Evolutionary conservation across 768 basidiomycete genomes (phyloP).

Genomic region (Termitomyces sp.): DNA sequence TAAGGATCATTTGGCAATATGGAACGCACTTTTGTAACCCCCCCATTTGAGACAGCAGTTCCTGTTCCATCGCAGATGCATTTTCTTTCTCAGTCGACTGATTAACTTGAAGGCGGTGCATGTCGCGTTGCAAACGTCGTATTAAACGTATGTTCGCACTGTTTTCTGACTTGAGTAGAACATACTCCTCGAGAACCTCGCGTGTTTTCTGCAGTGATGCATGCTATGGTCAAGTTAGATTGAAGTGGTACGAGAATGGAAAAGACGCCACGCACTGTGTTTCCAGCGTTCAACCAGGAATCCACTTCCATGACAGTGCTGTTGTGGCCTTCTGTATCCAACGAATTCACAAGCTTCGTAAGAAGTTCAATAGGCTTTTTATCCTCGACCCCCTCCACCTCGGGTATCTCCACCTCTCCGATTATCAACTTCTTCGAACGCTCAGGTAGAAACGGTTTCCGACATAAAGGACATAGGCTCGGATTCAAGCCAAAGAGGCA

Average conservation of each 20-base stretch:
- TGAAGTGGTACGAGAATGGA: neutral
- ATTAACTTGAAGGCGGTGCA: constrained; percentile 23
- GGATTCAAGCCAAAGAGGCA: constrained; percentile 14
- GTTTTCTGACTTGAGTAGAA: constrained; percentile 29
- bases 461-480: constrained; percentile 16
- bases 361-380: constrained; percentile 33
- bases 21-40: constrained; percentile 28
- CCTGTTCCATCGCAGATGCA: constrained; percentile 31
- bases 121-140: constrained; percentile 26
- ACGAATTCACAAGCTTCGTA: constrained; percentile 32
- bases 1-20: neutral
- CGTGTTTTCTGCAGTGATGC: constrained; percentile 28
- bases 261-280: constrained; percentile 29
- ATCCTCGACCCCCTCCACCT: constrained; percentile 30
- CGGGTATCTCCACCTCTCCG: constrained; percentile 23
- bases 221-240: constrained; percentile 12
- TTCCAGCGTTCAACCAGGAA: constrained; percentile 46
- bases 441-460: constrained; percentile 15
- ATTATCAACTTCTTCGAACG: constrained; percentile 19
- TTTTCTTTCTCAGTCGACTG: constrained; percentile 29
- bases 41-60: constrained; percentile 26
- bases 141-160: constrained; percentile 26
- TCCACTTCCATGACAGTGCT: constrained; percentile 42
- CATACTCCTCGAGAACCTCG: constrained; percentile 34
- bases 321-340: constrained; percentile 32